These are phyloP conservation scores for Hemisphaericaspora subhashii DNA, from an alignment of 1,139 yeast species.

Conservation along the genomic window DNA sequence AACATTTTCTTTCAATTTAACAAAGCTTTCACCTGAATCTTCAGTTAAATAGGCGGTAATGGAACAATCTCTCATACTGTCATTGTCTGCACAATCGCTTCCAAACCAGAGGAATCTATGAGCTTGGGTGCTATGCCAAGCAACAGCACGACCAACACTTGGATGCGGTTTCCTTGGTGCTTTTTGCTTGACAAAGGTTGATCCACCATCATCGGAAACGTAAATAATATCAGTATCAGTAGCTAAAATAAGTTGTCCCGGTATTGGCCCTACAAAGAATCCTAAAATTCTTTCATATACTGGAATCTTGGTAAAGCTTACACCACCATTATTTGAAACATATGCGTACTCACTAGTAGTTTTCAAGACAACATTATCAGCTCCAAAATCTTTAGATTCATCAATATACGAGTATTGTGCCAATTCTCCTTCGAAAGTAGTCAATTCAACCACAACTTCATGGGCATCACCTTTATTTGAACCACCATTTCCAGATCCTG, in stretches of 20 bases:
- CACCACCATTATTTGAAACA: slow-evolving; percentile 81
- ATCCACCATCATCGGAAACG: slow-evolving; percentile 69
- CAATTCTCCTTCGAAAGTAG: slow-evolving; percentile 45
- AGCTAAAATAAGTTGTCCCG: slow-evolving; percentile 64
- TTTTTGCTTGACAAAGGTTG: slow-evolving; percentile 41
- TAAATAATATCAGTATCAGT: slow-evolving; percentile 53
- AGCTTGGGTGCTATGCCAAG: slow-evolving; percentile 58
- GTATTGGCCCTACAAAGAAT: slow-evolving; percentile 58
- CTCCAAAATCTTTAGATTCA: slow-evolving; percentile 37
- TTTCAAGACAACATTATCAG: slow-evolving; percentile 72
- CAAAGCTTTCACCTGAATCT: slow-evolving; percentile 66
- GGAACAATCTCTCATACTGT: slow-evolving; percentile 46
- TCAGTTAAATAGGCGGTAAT: slow-evolving; percentile 58
- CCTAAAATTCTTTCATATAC: slow-evolving; percentile 51
- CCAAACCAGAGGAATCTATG: slow-evolving; percentile 73
- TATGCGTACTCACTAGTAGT: slow-evolving; percentile 53
- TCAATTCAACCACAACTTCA: slow-evolving; percentile 12
- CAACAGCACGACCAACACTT: slow-evolving; percentile 38
- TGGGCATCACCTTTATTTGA: slow-evolving; percentile 25
- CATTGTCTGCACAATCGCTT: slow-evolving; percentile 52
- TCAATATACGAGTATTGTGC: slow-evolving; percentile 59
- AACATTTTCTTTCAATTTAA: slow-evolving; percentile 50
- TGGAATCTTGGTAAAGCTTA: slow-evolving; percentile 50
- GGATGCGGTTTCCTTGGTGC: slow-evolving; percentile 53
- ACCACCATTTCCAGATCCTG: slow-evolving; percentile 14